Evolutionary conservation across 2,329 filamentous ascomycete species (phyloP).

Genomic region (Colletotrichum sojae): DNA sequence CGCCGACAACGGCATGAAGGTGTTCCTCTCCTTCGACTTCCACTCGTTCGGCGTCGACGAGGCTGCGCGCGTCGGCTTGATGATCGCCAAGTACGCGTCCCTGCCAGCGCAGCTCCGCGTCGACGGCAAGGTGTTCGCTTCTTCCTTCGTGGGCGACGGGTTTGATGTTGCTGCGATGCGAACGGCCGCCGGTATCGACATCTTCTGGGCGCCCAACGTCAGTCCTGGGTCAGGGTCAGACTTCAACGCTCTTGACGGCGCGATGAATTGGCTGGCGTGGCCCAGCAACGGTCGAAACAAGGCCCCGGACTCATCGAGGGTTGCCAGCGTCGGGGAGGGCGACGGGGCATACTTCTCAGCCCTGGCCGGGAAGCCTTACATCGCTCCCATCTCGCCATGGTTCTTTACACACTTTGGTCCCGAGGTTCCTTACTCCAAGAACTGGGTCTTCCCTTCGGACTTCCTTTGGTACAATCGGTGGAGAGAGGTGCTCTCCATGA

Average conservation of each 20-base stretch:
- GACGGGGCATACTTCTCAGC: slow-evolving; percentile 52
- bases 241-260: slow-evolving; percentile 57
- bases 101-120: slow-evolving; percentile 63
- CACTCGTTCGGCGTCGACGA: slow-evolving; percentile 59
- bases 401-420: slow-evolving; percentile 66
- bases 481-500: slow-evolving; percentile 60
- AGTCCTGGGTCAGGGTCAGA: slow-evolving; percentile 56
- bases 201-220: slow-evolving; percentile 67
- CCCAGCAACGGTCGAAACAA: slow-evolving; percentile 62
- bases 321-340: slow-evolving; percentile 57
- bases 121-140: slow-evolving; percentile 65
- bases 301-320: slow-evolving; percentile 57
- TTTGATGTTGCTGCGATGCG: slow-evolving; percentile 59
- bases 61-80: slow-evolving; percentile 57
- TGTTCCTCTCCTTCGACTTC: slow-evolving; percentile 72
- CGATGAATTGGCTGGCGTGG: slow-evolving; percentile 64
- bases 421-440: slow-evolving; percentile 63
- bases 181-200: slow-evolving; percentile 56
- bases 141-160: slow-evolving; percentile 66
- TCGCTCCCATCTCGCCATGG: slow-evolving; percentile 59
- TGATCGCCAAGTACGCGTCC: slow-evolving; percentile 60
- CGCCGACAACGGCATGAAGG: slow-evolving; percentile 62
- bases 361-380: slow-evolving; percentile 60
- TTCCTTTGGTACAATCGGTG: slow-evolving; percentile 72
- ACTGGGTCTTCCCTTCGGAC: slow-evolving; percentile 72